These are phyloP conservation scores for Aciculoconidium aculeatum DNA, from an alignment of 805 yeast species.

Conservation along the genomic window DNA sequence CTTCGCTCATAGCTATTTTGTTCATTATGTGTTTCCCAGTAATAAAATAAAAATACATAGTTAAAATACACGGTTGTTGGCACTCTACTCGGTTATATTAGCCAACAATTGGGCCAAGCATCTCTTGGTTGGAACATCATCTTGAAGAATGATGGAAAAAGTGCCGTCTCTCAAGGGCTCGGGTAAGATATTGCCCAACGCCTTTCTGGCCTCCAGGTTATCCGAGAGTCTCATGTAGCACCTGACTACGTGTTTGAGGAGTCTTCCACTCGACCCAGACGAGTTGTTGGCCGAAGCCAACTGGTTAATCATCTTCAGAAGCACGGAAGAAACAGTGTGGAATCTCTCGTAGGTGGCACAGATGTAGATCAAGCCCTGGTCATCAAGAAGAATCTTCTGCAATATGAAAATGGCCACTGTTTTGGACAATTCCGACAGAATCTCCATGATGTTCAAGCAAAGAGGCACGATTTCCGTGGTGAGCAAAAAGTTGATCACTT, in stretches of 20 bases:
- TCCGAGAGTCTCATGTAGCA: conserved; percentile 89
- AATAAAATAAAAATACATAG: too few species aligned
- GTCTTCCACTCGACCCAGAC: too few species aligned
- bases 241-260: conserved; percentile 88
- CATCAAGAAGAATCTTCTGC: conserved; percentile 88
- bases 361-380: conserved; percentile 82
- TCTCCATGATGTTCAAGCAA: conserved; percentile 91
- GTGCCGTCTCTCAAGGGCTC: conserved; percentile 85
- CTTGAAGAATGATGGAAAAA: conserved; percentile 69
- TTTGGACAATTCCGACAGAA: conserved; percentile 86
- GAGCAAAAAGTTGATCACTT: conserved; percentile 82
- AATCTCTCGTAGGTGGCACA: conserved; percentile 95
- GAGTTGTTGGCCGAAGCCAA: too few species aligned
- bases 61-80: too few species aligned
- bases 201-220: conserved; percentile 83
- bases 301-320: conserved; percentile 85
- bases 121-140: conserved; percentile 82
- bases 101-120: conserved; percentile 79
- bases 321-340: conserved; percentile 86
- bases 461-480: conserved; percentile 97
- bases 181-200: conserved; percentile 77
- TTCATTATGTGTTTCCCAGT: too few species aligned
- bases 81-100: conserved; percentile 44
- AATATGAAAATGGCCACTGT: conserved; percentile 96
- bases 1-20: too few species aligned